phyloP scores from a whole-genome alignment of 495 filamentous ascomycete species.

The Lophiostoma macrostomum region DNA sequence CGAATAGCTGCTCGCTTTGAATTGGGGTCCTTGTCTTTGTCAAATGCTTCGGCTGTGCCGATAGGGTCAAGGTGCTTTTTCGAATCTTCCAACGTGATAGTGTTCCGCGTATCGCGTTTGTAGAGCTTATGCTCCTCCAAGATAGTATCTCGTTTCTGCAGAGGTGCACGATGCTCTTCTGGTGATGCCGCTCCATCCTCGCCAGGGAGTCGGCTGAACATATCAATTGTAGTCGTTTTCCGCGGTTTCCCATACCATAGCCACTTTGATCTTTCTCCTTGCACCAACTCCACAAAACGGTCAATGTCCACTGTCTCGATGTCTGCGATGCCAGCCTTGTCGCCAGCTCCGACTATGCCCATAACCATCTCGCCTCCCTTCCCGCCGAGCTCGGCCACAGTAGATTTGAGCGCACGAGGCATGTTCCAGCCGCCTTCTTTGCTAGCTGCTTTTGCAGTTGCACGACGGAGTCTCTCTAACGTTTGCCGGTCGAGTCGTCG shows the following conservation, averaged over 20 bases:
- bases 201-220: slow-evolving; percentile 44
- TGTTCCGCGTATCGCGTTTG: slow-evolving; percentile 48
- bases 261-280: slow-evolving; percentile 83
- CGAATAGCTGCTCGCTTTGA: slow-evolving; percentile 69
- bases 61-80: slow-evolving; percentile 8
- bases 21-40: slow-evolving; percentile 55
- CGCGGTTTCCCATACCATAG: slow-evolving; percentile 87
- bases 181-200: slow-evolving; percentile 62
- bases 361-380: slow-evolving; percentile 92
- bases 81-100: slow-evolving; percentile 34
- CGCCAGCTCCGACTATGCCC: slow-evolving; percentile 83
- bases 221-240: slow-evolving; percentile 53
- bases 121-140: slow-evolving; percentile 43
- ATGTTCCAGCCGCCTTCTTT: slow-evolving; percentile 77
- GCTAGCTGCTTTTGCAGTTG: slow-evolving; percentile 83
- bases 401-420: slow-evolving; percentile 89
- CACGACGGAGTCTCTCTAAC: slow-evolving; percentile 71
- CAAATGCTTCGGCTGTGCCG: slow-evolving; percentile 44
- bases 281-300: slow-evolving; percentile 69
- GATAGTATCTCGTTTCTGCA: slow-evolving; percentile 48
- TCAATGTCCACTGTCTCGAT: slow-evolving; percentile 90
- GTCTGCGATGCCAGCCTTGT: slow-evolving; percentile 85
- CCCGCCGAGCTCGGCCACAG: slow-evolving; percentile 89
- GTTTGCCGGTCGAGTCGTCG: slow-evolving; percentile 79
- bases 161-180: slow-evolving; percentile 3